phyloP scores from a whole-genome alignment of 306 rosid genomes.

The Amphicarpaea edgeworthii region DNA sequence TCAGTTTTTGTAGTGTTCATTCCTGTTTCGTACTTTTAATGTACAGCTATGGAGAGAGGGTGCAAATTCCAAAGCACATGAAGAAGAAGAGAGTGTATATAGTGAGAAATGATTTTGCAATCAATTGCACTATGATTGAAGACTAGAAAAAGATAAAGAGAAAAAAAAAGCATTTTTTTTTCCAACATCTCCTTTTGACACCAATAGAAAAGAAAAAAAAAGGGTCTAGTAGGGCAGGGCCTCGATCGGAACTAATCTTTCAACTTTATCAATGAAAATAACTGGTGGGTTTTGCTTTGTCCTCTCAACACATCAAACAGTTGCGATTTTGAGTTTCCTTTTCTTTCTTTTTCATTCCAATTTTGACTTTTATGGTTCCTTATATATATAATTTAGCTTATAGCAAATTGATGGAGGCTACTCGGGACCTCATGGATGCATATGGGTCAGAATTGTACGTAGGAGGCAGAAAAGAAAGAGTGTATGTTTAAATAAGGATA shows the following conservation, averaged over 20 bases:
- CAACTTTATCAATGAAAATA: not conserved
- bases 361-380: conserved; percentile 46
- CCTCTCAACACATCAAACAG: conserved; percentile 33
- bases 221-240: conserved; percentile 41
- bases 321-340: not conserved
- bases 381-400: not conserved
- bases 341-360: conserved; percentile 34
- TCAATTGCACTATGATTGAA: conserved; percentile 85
- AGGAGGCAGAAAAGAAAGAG: conserved; percentile 29
- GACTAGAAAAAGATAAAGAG: conserved; percentile 44
- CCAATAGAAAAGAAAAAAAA: conserved; percentile 11
- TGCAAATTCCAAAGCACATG: conserved; percentile 53
- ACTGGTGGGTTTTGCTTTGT: conserved; percentile 22
- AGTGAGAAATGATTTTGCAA: conserved; percentile 76
- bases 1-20: not conserved
- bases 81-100: not conserved
- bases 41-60: not conserved
- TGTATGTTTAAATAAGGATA: not conserved
- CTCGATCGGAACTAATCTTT: not conserved
- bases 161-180: conserved; percentile 33
- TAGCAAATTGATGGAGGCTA: not conserved
- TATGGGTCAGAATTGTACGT: conserved; percentile 24
- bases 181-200: conserved; percentile 62
- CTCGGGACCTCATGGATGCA: not conserved
- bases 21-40: not conserved